Evolutionary conservation across 257 asterid genomes (phyloP), one percentile per base, ranked within the genome.

Genomic region (Salvia splendens): DNA sequence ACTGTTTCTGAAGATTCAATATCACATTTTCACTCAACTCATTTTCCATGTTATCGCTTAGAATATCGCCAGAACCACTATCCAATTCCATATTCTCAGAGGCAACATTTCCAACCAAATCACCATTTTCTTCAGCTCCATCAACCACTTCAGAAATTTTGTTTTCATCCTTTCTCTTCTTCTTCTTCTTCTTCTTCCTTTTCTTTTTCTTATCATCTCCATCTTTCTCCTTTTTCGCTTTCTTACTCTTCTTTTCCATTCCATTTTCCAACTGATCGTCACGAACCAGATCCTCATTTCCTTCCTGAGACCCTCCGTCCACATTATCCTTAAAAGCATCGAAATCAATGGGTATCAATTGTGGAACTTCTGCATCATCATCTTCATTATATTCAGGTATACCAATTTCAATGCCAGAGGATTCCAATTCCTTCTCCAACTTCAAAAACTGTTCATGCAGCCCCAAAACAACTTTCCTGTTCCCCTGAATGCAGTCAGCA

Each of bases 1-100:
- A 91, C 59, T 91, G 91, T 57, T 75, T 80, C 78, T 84, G 99
- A 78, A 94, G 96, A 83, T 88, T 94, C 63, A 88, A 73, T 73
- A 90, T 85, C 76, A 83, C 84, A 14, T 73, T 69, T 65, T 90
- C 95, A 64, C 61, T 74, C 75, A 88, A 43, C 56, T 81, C 81
- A 60, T 41, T 70, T 57, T 73, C 86, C 58, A 67, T 64, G 40
- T 57, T 74, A 53, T 68, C 54, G n/a, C 33, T 72, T 50, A 78
- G 67, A 66, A 28, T 38, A 32, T 50, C 66, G 61, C 24, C 76
- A 11, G 79, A 61, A 16, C 52, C 53, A 54, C 16, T 66, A 36
- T 47, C 43, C 28, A 64, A 6, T 53, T 3, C 71, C 62, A 61
- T 65, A 65, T 68, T 58, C 41, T 43, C 75, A 35, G 73, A 68